These are phyloP conservation scores for Polymyxa betae DNA, from an alignment of 208 protist species.

Conservation along the genomic window DNA sequence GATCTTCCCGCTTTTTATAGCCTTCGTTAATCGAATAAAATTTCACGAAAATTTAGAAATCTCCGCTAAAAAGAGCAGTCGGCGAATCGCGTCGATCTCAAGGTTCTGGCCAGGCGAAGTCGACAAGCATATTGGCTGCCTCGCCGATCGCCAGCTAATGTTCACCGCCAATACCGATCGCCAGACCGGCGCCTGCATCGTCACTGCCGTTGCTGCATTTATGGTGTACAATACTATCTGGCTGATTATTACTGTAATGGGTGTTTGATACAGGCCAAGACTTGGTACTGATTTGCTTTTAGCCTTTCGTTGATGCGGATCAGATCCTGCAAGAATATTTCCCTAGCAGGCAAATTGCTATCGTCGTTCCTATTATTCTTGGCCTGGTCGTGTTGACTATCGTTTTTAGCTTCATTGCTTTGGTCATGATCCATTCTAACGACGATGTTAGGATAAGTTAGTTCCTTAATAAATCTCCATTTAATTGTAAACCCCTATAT, in stretches of 20 bases:
- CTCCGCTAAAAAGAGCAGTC: too few species aligned
- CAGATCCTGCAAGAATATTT: not conserved
- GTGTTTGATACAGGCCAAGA: not conserved
- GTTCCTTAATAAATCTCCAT: too few species aligned
- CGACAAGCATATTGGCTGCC: too few species aligned
- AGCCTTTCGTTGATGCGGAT: slow-evolving; percentile 44
- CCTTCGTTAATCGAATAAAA: too few species aligned
- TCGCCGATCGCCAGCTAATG: too few species aligned
- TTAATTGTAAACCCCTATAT: too few species aligned
- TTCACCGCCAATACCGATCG: too few species aligned
- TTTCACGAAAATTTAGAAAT: too few species aligned
- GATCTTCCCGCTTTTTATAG: too few species aligned
- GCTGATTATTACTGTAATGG: slow-evolving; percentile 18
- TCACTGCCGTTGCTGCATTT: not conserved
- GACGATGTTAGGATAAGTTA: not conserved
- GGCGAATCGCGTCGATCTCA: too few species aligned
- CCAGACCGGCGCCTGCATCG: not conserved
- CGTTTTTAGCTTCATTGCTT: not conserved
- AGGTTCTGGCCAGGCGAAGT: too few species aligned
- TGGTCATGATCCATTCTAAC: slow-evolving; percentile 48
- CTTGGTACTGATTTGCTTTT: not conserved
- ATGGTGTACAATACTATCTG: slow-evolving; percentile 21
- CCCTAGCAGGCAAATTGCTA: not conserved
- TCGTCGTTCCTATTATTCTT: not conserved
- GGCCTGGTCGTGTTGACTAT: slow-evolving; percentile 29